Evolutionary conservation across 2,329 filamentous ascomycete species (phyloP).

Genomic region (Colletotrichum shisoi): DNA sequence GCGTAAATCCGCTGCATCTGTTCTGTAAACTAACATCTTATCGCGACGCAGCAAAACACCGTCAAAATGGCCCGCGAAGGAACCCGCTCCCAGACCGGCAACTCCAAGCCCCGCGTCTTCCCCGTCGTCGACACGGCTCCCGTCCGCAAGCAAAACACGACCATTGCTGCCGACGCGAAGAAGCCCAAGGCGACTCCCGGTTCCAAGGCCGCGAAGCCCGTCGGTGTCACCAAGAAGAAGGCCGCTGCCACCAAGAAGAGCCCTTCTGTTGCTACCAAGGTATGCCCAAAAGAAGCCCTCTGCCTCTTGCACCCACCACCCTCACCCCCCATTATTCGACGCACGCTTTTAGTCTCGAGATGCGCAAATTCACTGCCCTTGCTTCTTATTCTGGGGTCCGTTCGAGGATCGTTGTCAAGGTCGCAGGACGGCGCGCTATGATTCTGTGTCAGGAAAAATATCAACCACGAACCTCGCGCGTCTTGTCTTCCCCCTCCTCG

Average conservation of each 20-base stretch:
- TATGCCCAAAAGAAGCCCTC: background rate
- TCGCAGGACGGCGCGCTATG: background rate
- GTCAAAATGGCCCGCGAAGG: slow-evolving; percentile 58
- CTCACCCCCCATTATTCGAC: background rate
- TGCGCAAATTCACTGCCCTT: background rate
- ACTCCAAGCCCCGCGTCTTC: slow-evolving; percentile 62
- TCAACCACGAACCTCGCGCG: background rate
- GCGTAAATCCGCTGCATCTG: slow-evolving; percentile 3
- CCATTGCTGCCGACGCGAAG: slow-evolving; percentile 22
- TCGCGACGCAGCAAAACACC: slow-evolving; percentile 5
- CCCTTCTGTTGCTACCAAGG: slow-evolving; percentile 36
- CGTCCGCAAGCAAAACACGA: slow-evolving; percentile 52
- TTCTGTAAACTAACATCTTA: background rate
- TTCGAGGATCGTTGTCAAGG: background rate
- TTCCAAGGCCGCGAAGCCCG: slow-evolving; percentile 36
- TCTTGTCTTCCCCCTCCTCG: background rate
- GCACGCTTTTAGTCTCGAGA: background rate
- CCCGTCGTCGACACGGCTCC: slow-evolving; percentile 58
- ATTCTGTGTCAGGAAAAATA: background rate
- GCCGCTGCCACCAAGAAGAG: slow-evolving; percentile 35
- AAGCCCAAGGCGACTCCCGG: slow-evolving; percentile 29
- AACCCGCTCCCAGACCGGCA: slow-evolving; percentile 61
- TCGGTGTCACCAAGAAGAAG: slow-evolving; percentile 40
- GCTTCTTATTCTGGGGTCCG: background rate
- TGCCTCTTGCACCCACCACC: too few species aligned